Conservation (phyloP, 306 rosid genomes). For the Pachyrhizus erosus region DNA sequence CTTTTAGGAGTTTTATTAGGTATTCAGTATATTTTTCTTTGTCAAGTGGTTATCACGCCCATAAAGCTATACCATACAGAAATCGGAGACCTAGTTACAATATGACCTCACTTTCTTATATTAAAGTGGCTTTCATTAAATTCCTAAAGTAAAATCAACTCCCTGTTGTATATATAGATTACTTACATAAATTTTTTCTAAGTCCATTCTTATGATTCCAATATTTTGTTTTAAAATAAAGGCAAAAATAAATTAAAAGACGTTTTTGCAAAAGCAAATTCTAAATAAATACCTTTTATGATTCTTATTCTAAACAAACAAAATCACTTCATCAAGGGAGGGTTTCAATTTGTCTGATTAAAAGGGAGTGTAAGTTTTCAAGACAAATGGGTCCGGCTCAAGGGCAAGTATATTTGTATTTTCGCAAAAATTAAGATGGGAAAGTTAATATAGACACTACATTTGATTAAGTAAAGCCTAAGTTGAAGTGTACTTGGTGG, state of each 20-base stretch:
- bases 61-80: neutral
- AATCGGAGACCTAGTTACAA: neutral
- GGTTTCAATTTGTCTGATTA: constrained; percentile 45
- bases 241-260: neutral
- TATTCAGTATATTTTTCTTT: neutral
- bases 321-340: constrained; percentile 35
- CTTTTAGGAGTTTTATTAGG: neutral
- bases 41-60: neutral
- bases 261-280: neutral
- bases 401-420: constrained; percentile 4
- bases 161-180: neutral
- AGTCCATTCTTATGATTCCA: neutral
- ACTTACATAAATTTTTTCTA: neutral
- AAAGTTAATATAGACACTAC: constrained; percentile 27
- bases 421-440: constrained; percentile 34
- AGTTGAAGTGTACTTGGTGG: constrained; percentile 48
- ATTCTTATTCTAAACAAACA: constrained; percentile 24
- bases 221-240: neutral
- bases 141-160: neutral
- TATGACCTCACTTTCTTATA: neutral
- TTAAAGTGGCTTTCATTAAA: neutral
- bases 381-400: constrained; percentile 46
- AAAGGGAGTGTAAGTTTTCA: constrained; percentile 14
- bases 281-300: neutral
- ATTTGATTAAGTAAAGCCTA: constrained; percentile 39